Evolutionary conservation across 2,329 filamentous ascomycete genomes (phyloP).

Genomic region (Sporothrix euskadiensis): DNA sequence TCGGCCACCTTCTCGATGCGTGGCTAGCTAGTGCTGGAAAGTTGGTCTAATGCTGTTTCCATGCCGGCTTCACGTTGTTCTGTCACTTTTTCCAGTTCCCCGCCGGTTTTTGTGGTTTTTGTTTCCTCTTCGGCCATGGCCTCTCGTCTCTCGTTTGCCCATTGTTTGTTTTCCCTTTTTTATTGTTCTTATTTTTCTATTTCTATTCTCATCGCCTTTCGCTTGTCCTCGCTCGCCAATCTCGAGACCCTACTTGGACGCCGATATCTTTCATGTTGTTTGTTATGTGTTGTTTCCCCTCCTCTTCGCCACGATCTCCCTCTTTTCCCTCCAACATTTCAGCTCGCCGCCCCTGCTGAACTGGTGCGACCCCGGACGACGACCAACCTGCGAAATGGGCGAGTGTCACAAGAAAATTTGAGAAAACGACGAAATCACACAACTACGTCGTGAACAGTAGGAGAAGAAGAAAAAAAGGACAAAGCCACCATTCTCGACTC

Average conservation of each 20-base stretch:
- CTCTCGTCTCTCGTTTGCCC: not conserved
- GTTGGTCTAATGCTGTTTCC: not conserved
- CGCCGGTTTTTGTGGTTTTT: not conserved
- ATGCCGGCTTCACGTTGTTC: not conserved
- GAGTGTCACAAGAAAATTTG: conserved; percentile 21
- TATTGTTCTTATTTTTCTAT: not conserved
- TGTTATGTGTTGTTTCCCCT: not conserved
- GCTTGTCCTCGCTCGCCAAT: not conserved
- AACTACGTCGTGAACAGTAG: not conserved
- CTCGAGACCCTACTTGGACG: not conserved
- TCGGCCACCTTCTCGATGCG: not conserved
- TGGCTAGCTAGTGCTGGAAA: not conserved
- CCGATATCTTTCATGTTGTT: not conserved
- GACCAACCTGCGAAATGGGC: not conserved
- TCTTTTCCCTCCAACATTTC: not conserved
- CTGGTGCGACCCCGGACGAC: conserved; percentile 14
- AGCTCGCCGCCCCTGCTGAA: conserved; percentile 3
- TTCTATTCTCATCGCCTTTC: not conserved
- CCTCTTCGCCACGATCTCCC: not conserved
- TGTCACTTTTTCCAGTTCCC: not conserved
- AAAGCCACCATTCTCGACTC: not conserved
- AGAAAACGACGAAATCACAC: not conserved
- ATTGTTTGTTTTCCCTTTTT: no score
- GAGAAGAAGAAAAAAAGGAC: not conserved
- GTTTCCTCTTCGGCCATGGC: not conserved